Evolutionary conservation across 164 flowering plant genomes (phyloP).

Genomic region (Aristolochia fimbriata): DNA sequence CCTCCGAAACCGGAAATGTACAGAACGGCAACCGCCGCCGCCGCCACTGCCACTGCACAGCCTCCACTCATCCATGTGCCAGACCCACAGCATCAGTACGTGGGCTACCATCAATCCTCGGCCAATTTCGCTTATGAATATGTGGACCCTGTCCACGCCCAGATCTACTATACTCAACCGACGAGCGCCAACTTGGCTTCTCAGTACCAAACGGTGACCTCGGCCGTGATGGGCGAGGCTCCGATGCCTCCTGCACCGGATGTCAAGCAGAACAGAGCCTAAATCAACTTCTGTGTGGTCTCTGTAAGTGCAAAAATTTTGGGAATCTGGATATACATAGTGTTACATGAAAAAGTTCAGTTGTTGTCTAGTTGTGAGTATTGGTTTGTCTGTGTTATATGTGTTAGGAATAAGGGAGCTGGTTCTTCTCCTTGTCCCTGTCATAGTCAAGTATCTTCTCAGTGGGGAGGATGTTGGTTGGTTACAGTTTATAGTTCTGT

Average conservation of each 20-base stretch:
- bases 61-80: constrained; percentile 41
- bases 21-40: constrained; percentile 36
- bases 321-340: constrained; percentile 18
- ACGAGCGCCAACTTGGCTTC: constrained; percentile 37
- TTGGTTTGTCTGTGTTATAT: constrained; percentile 25
- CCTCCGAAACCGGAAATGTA: constrained; percentile 45
- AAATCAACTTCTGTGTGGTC: background rate
- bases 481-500: constrained; percentile 3
- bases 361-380: constrained; percentile 25
- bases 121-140: constrained; percentile 51
- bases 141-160: constrained; percentile 50
- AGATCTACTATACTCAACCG: constrained; percentile 61
- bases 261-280: constrained; percentile 29
- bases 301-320: constrained; percentile 37
- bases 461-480: constrained; percentile 2
- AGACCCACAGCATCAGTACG: constrained; percentile 51
- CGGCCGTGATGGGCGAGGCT: constrained; percentile 37
- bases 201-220: constrained; percentile 65
- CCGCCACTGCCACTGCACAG: constrained; percentile 2
- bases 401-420: constrained; percentile 40
- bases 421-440: constrained; percentile 11
- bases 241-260: constrained; percentile 38
- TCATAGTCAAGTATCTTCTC: background rate
- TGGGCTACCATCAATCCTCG: constrained; percentile 55
- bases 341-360: constrained; percentile 20